Evolutionary conservation across 306 rosid species (phyloP), one percentile per base, ranked within the genome.

Genomic region (Cercis canadensis): DNA sequence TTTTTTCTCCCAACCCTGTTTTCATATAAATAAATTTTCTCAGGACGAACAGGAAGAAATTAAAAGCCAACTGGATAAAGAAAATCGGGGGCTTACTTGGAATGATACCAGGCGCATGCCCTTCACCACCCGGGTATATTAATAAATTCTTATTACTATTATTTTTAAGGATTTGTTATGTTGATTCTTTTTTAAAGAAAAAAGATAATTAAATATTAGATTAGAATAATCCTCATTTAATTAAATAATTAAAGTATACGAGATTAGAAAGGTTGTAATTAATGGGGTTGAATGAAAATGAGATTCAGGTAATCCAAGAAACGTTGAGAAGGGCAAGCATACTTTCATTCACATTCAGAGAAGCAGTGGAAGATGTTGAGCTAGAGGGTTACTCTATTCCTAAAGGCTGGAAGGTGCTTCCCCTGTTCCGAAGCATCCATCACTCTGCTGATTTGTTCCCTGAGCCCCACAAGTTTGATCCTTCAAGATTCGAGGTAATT

Each of bases 381-480:
- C 69, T 88, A 31, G 84, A 90, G 65, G 97, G 98, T n/a, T 90
- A 86, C 74, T n/a, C 75, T 6, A 88, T 92, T 84, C 98, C 98
- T 0, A 92, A 79, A 75, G 96, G 98, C 64, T 92, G 98, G 98
- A 92, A 92, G 79, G 97, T 92, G 47, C 96, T 92, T 69, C 98
- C 98, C 9, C 89, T 92, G 41, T 92, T 92, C 88, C 83, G 97
- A 92, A 86, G 69, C 83, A 92, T 92, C 82, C 98, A 92, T 56
- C 93, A 90, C 73, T 83, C 74, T 62, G 65, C 92, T 39, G 81
- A 85, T 68, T 85, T 86, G 80, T 92, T 90, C 82, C 91, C 97
- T 59, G 89, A 87, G 1, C 97, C 97, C n/a, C 69, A 90, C 8
- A 92, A 85, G 69, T 92, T 90, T 57, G 96, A 88, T 79, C 98